Evolutionary conservation across 768 basidiomycete genomes (phyloP), one percentile per base, ranked within the genome.

Genomic region (Mrakia blollopis): DNA sequence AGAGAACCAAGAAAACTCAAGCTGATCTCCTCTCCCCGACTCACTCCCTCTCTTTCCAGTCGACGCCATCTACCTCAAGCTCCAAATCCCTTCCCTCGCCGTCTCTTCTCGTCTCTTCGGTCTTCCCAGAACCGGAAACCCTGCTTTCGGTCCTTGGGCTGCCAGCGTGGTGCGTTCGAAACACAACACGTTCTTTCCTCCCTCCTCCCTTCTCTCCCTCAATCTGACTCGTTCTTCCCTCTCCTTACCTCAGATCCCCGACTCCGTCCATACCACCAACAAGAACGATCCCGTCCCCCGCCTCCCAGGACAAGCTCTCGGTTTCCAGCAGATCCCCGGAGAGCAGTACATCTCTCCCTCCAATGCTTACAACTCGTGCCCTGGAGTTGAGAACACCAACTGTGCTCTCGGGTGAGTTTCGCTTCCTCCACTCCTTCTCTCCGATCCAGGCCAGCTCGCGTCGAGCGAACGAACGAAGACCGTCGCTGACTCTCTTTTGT

Each of bases 341-440:
- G 65, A 68, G 39, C 18, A 39, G 35, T 68, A 37, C 37, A 68
- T 68, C 37, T 9, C 35, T 25, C 13, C 37, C 65, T 10, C 25
- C 37, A 23, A 23, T 23, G 65, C 23, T 8, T 68, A 68, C n/a
- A 25, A 68, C 3, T 68, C 39, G 0, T 68, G 65, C 25, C 65
- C 65, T 9, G 65, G 65, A 25, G 25, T 68, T n/a, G 65, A 68
- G 65, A 41, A 68, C 37, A 68, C 65, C 21, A 68, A 68, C 39
- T 68, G 65, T 23, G 65, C 65, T 68, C 35, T 44, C 23, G 65
- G 37, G 57, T 57, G 25, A 57, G 28, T 57, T 1, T n/a, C n/a
- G 16, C 5, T 11, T 41, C 39, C 11, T 41, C 5, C 39, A n/a
- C 6, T 41, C 39, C 6, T 6, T 9, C 14, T 47, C 14, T 47